Evolutionary conservation across 2,329 filamentous ascomycete genomes (phyloP), one percentile per base, ranked within the genome.

Genomic region (Gaeumannomyces sp.): DNA sequence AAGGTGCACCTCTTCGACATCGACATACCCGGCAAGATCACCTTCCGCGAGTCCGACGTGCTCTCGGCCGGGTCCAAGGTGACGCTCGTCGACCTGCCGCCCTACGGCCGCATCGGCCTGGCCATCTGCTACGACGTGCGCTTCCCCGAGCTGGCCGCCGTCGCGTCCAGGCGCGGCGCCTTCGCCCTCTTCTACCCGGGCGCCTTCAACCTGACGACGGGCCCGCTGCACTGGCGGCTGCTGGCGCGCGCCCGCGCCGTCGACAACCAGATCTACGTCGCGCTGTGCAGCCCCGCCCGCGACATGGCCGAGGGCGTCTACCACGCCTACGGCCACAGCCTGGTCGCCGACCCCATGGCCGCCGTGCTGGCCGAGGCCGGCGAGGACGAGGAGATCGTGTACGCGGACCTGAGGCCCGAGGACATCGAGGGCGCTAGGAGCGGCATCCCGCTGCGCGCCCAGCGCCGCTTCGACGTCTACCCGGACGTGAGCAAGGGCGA

Each of bases 1-100:
- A 99, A 99, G 80, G 88, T 95, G 59, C 95, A 99, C 77, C 84
- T 99, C 59, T 99, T 99, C 77, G 95, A 98, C 78, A 99, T 99
- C 71, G 89, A 96, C 75, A 98, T 99, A 68, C 95, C 95, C 0
- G 94, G 93, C 67, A 93, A 93, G 79, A 97, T 99, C 76, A 89
- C 80, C 16, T 99, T 99, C 79, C 86, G 85, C 68, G 95, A 99
- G 78, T 93, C 89, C 64, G 93, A 97, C 68, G 92, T 97, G 56
- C 83, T 99, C 45, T 89, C 86, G 28, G 88, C 94, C 0, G 95
- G 95, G 0, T 89, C 94, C 78, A 89, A 91, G 73, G 79, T 97
- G 66, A 97, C 94, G 0, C 78, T 98, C 4, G 82, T 98, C 31
- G 90, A 97, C 69, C 80, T 97, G 35, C 92, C 93, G 3, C 92